Base-by-base conservation (phyloP, 2,329 filamentous ascomycete genomes). In the Fusarium sp. region DNA sequence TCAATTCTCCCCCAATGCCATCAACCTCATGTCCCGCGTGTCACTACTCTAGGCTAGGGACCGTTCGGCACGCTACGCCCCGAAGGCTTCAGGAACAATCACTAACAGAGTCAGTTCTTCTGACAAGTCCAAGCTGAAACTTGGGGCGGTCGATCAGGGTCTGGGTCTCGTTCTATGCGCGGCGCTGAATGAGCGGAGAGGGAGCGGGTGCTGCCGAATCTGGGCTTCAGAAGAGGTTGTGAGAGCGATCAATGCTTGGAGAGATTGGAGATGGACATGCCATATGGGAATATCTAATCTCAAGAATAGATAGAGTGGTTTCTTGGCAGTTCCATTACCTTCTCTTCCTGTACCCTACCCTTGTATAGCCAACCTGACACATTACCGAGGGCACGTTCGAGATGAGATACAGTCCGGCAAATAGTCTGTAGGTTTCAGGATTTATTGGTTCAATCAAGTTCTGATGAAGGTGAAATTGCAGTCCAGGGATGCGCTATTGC, bases 11-110 rank as follows among this genome's bases (percentile, higher is more conserved):
- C 5, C 72, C 87, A 38, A 76, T 72, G 26, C 78, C 76, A 39
- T 84, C 82, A 4, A 71, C 75, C 2, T 78, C 79, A 22, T 70
- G 61, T 19, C 76, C 82, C 5, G 83, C 80, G 61, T 88, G 84
- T 74, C 85, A 88, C 72, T 88, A 88, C 72, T 88, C 84, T 83
- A 88, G 88, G 72, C 84, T 83, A 88, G 88, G 72, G 85, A 85
- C 36, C 71, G 73, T 26, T 85, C 86, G 10, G 86, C 83, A 3
- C 88, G 88, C 71, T 86, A 85, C 74, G 76, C 79, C 53, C 73
- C 85, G 41, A 74, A 74, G 35, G 75, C 76, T 88, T 19, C 19
- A 19, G 19, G 19, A 19, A 19, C 19, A 19, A 19, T 19, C 7
- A 72, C 75, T 49, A 80, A 85, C 68, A 77, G 84, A 19, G 81